Evolutionary conservation across 2,329 filamentous ascomycete genomes (phyloP).

Genomic region (Aaosphaeria arxii): DNA sequence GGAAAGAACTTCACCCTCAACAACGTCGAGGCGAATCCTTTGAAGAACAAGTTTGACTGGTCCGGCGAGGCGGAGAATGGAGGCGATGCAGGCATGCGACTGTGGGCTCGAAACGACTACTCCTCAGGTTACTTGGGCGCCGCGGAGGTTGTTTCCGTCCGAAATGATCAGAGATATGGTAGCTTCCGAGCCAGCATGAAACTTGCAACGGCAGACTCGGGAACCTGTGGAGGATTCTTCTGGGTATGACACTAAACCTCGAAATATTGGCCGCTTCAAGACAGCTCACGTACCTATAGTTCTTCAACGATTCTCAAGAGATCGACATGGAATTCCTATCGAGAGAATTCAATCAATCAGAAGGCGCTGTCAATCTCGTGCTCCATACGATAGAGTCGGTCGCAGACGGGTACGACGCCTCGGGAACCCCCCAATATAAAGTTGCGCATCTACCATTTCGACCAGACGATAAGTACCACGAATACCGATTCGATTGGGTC

Average conservation of each 20-base stretch:
- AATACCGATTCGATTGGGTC: constrained; percentile 77
- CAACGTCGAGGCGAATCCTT: constrained; percentile 58
- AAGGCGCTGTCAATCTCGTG: constrained; percentile 69
- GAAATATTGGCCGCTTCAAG: no score
- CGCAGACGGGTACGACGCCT: constrained; percentile 60
- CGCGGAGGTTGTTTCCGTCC: constrained; percentile 62
- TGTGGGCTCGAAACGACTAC: constrained; percentile 37
- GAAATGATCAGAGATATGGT: constrained; percentile 65
- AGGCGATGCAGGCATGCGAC: constrained; percentile 36
- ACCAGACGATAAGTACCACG: constrained; percentile 65
- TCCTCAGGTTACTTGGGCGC: constrained; percentile 54
- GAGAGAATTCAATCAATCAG: constrained; percentile 56
- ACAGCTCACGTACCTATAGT: constrained; percentile 53
- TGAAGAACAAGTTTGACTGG: constrained; percentile 43
- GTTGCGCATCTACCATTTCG: constrained; percentile 62
- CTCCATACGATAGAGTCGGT: constrained; percentile 64
- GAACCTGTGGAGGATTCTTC: constrained; percentile 77
- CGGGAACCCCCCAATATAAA: constrained; percentile 57
- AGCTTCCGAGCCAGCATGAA: constrained; percentile 68
- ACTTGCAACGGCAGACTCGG: constrained; percentile 52
- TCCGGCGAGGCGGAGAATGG: constrained; percentile 45
- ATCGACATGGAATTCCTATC: constrained; percentile 81
- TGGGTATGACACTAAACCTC: constrained; percentile 61
- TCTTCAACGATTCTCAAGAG: constrained; percentile 74
- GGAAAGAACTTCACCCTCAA: constrained; percentile 60